Conservation (phyloP, 2,329 filamentous ascomycete species). For the Neofusicoccum laricinum region DNA sequence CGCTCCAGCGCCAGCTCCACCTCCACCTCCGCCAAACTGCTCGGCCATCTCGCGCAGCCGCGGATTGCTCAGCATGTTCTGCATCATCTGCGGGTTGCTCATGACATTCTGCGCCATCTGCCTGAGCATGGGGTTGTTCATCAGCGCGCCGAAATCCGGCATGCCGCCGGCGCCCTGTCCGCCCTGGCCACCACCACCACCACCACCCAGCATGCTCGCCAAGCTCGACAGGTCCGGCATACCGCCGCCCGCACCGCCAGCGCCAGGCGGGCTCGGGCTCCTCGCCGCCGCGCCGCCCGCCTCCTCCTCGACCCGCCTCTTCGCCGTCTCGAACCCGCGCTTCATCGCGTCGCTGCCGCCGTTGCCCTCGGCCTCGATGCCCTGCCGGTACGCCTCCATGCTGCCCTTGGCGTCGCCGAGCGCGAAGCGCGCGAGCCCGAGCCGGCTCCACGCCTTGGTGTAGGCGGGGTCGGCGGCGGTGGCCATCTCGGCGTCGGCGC, state of each 20-base stretch:
- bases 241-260: constrained; percentile 35
- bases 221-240: constrained; percentile 41
- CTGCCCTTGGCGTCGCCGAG: constrained; percentile 85
- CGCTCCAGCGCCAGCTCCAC: constrained; percentile 32
- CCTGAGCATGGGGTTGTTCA: constrained; percentile 98
- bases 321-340: constrained; percentile 93
- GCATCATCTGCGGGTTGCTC: constrained; percentile 92
- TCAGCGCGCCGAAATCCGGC: constrained; percentile 82
- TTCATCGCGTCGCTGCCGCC: constrained; percentile 97
- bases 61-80: constrained; percentile 92
- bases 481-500: constrained; percentile 85
- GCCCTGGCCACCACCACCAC: constrained; percentile 57
- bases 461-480: constrained; percentile 86
- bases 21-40: constrained; percentile 60
- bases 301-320: constrained; percentile 79
- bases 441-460: constrained; percentile 93
- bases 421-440: constrained; percentile 88
- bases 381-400: constrained; percentile 91
- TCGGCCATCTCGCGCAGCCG: constrained; percentile 83
- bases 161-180: constrained; percentile 68
- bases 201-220: constrained; percentile 51
- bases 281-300: constrained; percentile 35
- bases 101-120: constrained; percentile 97
- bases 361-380: constrained; percentile 90
- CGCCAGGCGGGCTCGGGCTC: constrained; percentile 27